Evolutionary conservation across 1,284 basidiomycete genomes (phyloP).

Genomic region (Takashimella koratensis): DNA sequence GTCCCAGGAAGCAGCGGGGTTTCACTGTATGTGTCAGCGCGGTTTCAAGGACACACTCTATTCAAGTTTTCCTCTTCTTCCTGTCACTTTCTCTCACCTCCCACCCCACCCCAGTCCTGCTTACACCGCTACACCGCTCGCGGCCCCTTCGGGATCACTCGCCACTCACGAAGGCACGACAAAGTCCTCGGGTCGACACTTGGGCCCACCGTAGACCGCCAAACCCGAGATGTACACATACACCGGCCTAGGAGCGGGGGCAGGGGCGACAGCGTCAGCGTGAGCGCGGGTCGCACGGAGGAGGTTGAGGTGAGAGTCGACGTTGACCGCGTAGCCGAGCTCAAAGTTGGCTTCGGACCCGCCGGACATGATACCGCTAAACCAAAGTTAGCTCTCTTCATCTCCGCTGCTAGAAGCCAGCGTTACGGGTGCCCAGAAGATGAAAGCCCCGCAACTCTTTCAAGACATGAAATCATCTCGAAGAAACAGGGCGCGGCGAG

Average conservation of each 20-base stretch:
- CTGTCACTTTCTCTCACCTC: too few species aligned
- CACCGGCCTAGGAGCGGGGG: constrained; percentile 47
- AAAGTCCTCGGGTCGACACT: constrained; percentile 49
- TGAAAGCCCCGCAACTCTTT: too few species aligned
- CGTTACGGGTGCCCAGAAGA: too few species aligned
- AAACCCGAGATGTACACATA: constrained; percentile 62
- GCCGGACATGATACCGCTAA: constrained; percentile 63
- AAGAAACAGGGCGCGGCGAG: not conserved
- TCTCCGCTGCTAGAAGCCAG: too few species aligned
- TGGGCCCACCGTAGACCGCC: constrained; percentile 62
- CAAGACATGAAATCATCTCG: too few species aligned
- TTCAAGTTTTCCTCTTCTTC: too few species aligned
- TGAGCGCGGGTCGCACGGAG: constrained; percentile 54
- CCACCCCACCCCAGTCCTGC: too few species aligned
- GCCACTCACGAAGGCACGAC: constrained; percentile 42
- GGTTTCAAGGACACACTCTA: too few species aligned
- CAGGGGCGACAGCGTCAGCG: constrained; percentile 23
- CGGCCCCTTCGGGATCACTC: too few species aligned
- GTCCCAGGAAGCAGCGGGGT: constrained; percentile 60
- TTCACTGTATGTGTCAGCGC: constrained; percentile 51
- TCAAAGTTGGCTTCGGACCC: constrained; percentile 64
- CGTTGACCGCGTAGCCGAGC: constrained; percentile 58
- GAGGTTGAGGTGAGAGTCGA: constrained; percentile 59
- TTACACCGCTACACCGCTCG: too few species aligned
- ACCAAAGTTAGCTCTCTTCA: too few species aligned